These are phyloP conservation scores for Rhodosporidiobolus odoratus DNA, from an alignment of 768 basidiomycete species.

Conservation along the genomic window DNA sequence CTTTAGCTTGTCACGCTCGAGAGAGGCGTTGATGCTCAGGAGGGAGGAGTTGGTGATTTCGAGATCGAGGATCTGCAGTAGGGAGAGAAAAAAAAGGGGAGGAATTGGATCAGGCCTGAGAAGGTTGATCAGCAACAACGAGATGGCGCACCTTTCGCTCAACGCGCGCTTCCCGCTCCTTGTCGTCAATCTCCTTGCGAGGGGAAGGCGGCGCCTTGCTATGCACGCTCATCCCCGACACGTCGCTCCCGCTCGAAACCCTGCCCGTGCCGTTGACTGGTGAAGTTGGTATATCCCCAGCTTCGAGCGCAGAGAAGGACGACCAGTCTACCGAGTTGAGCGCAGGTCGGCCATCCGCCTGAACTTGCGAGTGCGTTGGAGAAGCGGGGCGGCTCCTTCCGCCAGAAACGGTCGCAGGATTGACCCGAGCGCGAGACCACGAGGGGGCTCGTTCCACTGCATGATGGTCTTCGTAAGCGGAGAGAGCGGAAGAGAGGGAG, in stretches of 20 bases:
- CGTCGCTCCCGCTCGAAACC: constrained; percentile 11
- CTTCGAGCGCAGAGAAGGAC: not conserved
- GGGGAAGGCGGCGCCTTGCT: not conserved
- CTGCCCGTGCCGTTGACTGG: not conserved
- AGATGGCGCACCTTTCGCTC: constrained; percentile 35
- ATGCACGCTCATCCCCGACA: not conserved
- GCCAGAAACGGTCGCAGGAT: not conserved
- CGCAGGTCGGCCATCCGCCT: not conserved
- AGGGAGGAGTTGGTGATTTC: constrained; percentile 86
- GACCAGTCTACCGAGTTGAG: constrained; percentile 3
- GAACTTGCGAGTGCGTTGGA: not conserved
- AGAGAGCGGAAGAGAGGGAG: constrained; percentile 6
- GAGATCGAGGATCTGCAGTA: constrained; percentile 75
- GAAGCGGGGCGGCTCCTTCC: not conserved
- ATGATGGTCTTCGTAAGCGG: not conserved
- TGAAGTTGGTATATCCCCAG: not conserved
- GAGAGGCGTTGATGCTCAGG: constrained; percentile 71
- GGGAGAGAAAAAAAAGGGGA: not conserved
- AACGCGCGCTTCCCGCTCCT: constrained; percentile 35
- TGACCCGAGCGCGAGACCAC: not conserved
- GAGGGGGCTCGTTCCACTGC: not conserved
- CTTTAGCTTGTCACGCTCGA: constrained; percentile 71
- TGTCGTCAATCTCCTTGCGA: constrained; percentile 7
- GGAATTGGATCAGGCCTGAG: not conserved
- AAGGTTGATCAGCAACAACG: too few relatives aligned